Base-by-base conservation (phyloP, 768 basidiomycete species). In the Xerocomellus chrysenteron region DNA sequence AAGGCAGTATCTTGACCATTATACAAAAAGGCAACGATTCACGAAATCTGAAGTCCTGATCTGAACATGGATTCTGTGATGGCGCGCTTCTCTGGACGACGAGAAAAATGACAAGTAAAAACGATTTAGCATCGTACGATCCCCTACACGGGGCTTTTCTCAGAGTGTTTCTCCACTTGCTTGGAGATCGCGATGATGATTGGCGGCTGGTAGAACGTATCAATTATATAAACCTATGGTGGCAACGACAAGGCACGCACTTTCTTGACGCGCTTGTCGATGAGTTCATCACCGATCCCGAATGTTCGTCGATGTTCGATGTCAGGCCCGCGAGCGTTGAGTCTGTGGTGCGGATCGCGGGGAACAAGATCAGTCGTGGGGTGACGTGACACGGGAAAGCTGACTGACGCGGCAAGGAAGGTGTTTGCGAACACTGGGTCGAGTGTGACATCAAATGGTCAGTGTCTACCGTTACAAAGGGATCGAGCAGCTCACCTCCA, bases 351-450 rank as follows among this genome's bases (percentile, higher is more conserved):
- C 19, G 28, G 19, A 39, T 33, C 2, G 24, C 28, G 13, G 3
- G 26, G 16, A 10, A 17, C 8, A 28, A 43, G 10, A n/a, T 54
- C 33, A 65, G 50, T 30, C 17, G 1, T 19, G 17, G 35, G 0
- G 6, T 45, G 3, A 28, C 5, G 21, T 32, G 24, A 54, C 1
- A 6, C 13, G 3, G n/a, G 5, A 47, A 28, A n/a, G 13, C 3
- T 0, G 36, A 66, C 64, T 55, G 48, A 65, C 65, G 51, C 62
- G 26, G 42, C 53, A 17, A 66, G 59, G 24, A 64, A 4, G 26
- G 47, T 3, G 26, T 66, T 66, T n/a, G 53, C 59, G 7, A 62
- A 67, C 37, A 67, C 65, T 66, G 26, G 4, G 11, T 43, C 24
- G 14, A 1, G 19, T 21, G 35, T 21, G 35, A 24, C 19, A 21